These are phyloP conservation scores for Picochlorum sp. DNA, from an alignment of 139 green algal genomes.

Conservation along the genomic window DNA sequence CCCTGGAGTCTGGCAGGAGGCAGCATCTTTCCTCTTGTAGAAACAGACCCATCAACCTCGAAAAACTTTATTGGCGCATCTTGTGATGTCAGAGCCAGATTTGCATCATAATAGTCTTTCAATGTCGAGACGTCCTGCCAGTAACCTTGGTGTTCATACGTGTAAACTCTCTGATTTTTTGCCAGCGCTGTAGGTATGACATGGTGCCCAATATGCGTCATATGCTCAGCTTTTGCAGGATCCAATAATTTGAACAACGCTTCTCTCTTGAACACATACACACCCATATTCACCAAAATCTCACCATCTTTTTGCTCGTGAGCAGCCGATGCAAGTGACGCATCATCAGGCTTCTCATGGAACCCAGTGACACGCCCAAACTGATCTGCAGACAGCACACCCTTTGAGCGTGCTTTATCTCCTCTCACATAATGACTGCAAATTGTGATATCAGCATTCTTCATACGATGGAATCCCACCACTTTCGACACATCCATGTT, in stretches of 20 bases:
- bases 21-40: constrained; percentile 2
- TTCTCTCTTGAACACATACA: constrained; percentile 71
- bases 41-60: constrained; percentile 10
- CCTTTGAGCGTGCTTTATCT: constrained; percentile 21
- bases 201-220: constrained; percentile 65
- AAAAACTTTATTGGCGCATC: background rate
- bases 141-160: constrained; percentile 63
- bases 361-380: constrained; percentile 29
- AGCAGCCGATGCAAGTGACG: background rate
- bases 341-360: constrained; percentile 37
- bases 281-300: constrained; percentile 76
- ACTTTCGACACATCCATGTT: constrained; percentile 28
- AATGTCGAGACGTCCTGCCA: constrained; percentile 55
- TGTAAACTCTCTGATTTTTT: constrained; percentile 53
- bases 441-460: constrained; percentile 45
- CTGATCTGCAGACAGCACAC: constrained; percentile 15
- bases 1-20: constrained; percentile 15
- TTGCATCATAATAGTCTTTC: constrained; percentile 71
- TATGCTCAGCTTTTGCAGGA: constrained; percentile 35
- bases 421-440: constrained; percentile 30
- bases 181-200: constrained; percentile 67
- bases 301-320: background rate
- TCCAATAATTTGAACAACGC: constrained; percentile 29
- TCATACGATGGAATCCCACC: constrained; percentile 29
- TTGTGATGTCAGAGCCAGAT: constrained; percentile 48